Percentiles rank a stretch among this genome's conserved stretches.
Evolutionary conservation across 805 yeast species (phyloP).

Genomic region (Candida railenensis): DNA sequence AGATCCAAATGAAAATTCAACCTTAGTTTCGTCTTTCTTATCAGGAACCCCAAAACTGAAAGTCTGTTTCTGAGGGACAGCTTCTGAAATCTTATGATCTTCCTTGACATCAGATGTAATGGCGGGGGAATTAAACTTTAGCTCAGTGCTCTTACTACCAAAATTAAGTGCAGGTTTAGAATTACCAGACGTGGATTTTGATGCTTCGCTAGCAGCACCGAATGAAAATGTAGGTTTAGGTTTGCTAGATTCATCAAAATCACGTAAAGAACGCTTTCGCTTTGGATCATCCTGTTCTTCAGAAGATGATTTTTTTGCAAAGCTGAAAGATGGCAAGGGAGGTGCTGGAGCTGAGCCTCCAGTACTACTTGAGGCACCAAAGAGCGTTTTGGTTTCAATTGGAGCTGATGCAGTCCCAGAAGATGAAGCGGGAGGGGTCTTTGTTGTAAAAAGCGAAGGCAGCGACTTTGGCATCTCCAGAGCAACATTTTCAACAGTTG

Average conservation of each 20-base stretch:
- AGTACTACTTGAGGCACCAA: neutral
- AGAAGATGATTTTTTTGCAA: neutral
- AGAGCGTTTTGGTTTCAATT: neutral
- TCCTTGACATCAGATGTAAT: neutral
- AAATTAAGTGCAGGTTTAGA: neutral
- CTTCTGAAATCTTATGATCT: neutral
- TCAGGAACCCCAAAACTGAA: neutral
- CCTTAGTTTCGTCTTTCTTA: neutral
- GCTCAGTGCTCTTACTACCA: neutral
- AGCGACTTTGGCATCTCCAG: neutral
- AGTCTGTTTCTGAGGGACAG: neutral
- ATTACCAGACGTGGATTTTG: too few species aligned
- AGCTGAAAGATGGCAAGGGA: neutral
- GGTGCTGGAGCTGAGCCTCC: neutral
- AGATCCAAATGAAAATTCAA: constrained; percentile 5
- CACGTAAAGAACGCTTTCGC: neutral
- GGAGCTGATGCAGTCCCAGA: neutral
- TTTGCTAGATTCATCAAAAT: neutral
- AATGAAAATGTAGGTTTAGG: constrained; percentile 1
- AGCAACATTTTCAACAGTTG: neutral
- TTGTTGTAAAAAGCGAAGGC: neutral
- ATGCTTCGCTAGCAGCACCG: neutral
- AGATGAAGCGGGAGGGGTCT: neutral
- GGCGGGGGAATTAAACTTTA: neutral
- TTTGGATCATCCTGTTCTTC: neutral